Conservation (phyloP, 2,329 filamentous ascomycete species). For the Fusarium sp. region DNA sequence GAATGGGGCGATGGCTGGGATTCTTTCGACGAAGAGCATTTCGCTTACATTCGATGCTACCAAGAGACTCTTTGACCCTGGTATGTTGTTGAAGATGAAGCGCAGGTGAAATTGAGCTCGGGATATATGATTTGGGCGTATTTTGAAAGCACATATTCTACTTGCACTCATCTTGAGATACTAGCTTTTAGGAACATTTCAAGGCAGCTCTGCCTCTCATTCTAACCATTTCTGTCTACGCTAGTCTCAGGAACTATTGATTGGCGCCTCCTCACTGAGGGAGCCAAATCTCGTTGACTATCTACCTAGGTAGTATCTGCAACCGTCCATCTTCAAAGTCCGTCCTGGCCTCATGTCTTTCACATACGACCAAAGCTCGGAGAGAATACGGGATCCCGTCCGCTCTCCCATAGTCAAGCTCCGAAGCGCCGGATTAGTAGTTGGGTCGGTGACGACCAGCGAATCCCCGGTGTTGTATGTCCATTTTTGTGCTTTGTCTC, state of each 20-base stretch:
- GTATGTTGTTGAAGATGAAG: not conserved
- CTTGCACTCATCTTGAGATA: not conserved
- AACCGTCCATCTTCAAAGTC: not conserved
- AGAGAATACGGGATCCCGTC: constrained; percentile 19
- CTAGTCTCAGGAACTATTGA: no score
- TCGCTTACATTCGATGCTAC: not conserved
- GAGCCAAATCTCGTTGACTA: not conserved
- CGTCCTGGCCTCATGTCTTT: not conserved
- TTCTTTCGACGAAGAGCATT: not conserved
- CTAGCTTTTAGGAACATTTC: not conserved
- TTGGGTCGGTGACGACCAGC: constrained; percentile 16
- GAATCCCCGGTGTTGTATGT: constrained; percentile 17
- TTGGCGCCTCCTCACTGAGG: not conserved
- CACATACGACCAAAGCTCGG: constrained; percentile 17
- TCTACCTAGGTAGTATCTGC: not conserved
- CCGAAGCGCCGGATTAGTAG: constrained; percentile 19
- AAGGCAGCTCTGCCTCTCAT: not conserved
- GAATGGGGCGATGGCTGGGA: not conserved
- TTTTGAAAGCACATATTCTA: not conserved
- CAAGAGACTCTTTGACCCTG: not conserved
- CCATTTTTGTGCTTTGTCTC: not conserved
- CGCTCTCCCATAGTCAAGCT: constrained; percentile 14
- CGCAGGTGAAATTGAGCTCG: not conserved
- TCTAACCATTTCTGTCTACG: not conserved
- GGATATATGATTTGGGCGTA: not conserved